Evolutionary conservation across 805 yeast genomes (phyloP).

Genomic region (Barnettozyma botsteinii): DNA sequence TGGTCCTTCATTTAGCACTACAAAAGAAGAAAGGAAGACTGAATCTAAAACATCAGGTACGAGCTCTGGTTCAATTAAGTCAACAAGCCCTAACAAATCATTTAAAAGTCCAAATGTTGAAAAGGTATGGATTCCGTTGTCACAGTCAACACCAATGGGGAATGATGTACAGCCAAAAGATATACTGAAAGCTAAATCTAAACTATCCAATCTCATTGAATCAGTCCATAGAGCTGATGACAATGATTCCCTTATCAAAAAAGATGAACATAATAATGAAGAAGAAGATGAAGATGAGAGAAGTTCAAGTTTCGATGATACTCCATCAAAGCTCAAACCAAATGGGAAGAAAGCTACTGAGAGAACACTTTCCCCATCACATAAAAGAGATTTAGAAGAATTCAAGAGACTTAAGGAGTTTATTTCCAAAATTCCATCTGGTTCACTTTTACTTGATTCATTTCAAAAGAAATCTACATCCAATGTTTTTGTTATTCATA

Average conservation of each 20-base stretch:
- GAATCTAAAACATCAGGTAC: no score
- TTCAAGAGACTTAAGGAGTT: conserved; percentile 16
- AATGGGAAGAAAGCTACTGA: neutral
- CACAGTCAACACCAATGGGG: conserved; percentile 24
- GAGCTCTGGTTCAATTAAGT: no score
- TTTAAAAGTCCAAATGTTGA: conserved; percentile 12
- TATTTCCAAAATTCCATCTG: conserved; percentile 11
- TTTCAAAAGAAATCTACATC: conserved; percentile 2
- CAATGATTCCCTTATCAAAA: neutral
- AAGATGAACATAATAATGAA: conserved; percentile 1
- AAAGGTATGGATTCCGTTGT: conserved; percentile 22
- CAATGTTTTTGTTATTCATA: neutral
- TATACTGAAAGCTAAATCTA: conserved; percentile 20
- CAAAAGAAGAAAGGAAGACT: neutral
- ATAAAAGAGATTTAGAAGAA: conserved; percentile 16
- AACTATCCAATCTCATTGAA: conserved; percentile 20
- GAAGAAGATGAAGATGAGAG: conserved; percentile 10
- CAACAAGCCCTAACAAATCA: neutral
- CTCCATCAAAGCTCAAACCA: conserved; percentile 21
- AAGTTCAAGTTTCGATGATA: conserved; percentile 12
- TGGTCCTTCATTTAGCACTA: neutral
- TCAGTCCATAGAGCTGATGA: conserved; percentile 11
- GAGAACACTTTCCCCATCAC: neutral
- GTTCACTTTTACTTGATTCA: conserved; percentile 7
- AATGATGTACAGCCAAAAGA: conserved; percentile 23